A percentile compares a stretch with the other conserved stretches of the same genome.
These are phyloP conservation scores for Mycosphaerella arachidis DNA, from an alignment of 2,329 filamentous ascomycete species.

Conservation along the genomic window DNA sequence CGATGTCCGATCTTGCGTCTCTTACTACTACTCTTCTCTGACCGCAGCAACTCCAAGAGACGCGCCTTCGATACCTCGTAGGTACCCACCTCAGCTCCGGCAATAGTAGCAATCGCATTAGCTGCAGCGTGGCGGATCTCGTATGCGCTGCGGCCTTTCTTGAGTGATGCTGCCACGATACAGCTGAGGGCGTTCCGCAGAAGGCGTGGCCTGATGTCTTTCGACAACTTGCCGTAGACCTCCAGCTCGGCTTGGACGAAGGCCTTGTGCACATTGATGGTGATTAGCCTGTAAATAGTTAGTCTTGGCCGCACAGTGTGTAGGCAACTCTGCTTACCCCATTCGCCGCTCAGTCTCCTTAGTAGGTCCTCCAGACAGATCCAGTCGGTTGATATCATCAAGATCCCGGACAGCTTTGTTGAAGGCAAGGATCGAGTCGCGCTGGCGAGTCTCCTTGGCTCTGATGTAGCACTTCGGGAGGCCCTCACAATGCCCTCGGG, in stretches of 20 bases:
- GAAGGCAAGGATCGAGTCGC: not conserved
- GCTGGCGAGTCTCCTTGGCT: not conserved
- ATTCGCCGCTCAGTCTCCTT: not conserved
- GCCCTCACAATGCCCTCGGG: not conserved
- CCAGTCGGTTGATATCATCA: not conserved
- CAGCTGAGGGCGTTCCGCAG: not conserved
- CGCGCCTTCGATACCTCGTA: not conserved
- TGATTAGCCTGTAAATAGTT: not conserved
- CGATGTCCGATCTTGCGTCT: not conserved
- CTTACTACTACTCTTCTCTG: not conserved
- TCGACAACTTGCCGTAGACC: not conserved
- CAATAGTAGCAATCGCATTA: not conserved
- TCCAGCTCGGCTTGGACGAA: not conserved
- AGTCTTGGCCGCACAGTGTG: not conserved
- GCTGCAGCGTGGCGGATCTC: not conserved
- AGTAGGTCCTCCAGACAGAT: not conserved
- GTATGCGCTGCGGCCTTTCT: not conserved
- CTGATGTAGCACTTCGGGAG: not conserved
- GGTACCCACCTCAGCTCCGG: not conserved
- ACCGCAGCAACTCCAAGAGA: not conserved
- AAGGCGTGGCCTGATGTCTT: not conserved
- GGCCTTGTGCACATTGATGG: not conserved
- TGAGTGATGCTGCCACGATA: not conserved
- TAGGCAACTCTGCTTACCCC: not conserved
- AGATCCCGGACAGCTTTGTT: not conserved